Evolutionary conservation across 257 asterid genomes (phyloP).

Genomic region (Nicotiana noctiflora): DNA sequence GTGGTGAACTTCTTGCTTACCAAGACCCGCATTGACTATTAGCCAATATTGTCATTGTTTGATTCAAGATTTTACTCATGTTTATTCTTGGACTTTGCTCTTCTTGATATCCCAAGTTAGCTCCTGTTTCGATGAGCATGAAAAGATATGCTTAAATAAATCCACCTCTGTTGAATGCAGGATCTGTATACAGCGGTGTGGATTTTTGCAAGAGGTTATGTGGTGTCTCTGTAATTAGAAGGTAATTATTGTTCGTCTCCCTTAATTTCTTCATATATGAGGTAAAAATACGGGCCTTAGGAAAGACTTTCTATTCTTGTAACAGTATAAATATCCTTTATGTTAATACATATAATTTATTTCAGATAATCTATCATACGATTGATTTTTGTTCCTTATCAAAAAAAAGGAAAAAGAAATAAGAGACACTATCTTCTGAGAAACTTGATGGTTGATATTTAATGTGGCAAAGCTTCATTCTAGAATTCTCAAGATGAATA

Average conservation of each 20-base stretch:
- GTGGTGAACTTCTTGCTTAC: no score
- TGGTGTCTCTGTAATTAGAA: conserved; percentile 92
- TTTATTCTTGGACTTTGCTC: background rate
- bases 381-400: no score
- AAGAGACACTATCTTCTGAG: background rate
- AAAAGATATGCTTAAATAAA: background rate
- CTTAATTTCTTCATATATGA: background rate
- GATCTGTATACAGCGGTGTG: conserved; percentile 89
- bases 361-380: no score
- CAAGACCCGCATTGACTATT: background rate
- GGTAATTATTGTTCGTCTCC: conserved; percentile 31
- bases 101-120: background rate
- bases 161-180: conserved; percentile 33
- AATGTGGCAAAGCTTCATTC: background rate
- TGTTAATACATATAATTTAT: background rate
- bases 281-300: background rate
- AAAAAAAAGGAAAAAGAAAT: no score
- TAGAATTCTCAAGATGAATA: background rate
- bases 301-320: background rate
- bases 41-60: background rate
- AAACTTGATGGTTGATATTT: background rate
- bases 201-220: conserved; percentile 96
- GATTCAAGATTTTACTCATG: background rate
- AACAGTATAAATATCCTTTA: background rate
- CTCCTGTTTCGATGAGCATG: background rate